Evolutionary conservation across 2,329 filamentous ascomycete species (phyloP).

Genomic region (Botrytis fragariae): DNA sequence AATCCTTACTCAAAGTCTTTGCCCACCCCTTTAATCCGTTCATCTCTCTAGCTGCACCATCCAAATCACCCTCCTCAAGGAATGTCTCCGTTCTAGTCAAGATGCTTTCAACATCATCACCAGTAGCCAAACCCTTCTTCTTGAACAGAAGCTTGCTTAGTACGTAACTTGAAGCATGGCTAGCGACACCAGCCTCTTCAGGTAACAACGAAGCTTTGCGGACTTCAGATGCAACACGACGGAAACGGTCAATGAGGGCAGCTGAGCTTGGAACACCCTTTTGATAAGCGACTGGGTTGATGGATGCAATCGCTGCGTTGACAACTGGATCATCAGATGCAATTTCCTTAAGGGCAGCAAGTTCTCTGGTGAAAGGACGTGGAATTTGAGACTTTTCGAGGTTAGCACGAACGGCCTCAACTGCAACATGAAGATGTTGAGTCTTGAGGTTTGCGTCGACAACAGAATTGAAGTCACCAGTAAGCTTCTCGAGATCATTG

Average conservation of each 20-base stretch:
- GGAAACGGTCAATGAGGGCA: slow-evolving; percentile 92
- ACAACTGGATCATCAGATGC: slow-evolving; percentile 81
- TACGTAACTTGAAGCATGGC: slow-evolving; percentile 84
- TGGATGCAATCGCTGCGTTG: slow-evolving; percentile 90
- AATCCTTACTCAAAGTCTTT: slow-evolving; percentile 90
- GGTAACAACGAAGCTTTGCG: slow-evolving; percentile 91
- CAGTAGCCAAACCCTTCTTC: slow-evolving; percentile 80
- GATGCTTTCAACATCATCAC: slow-evolving; percentile 90
- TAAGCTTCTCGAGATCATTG: slow-evolving; percentile 80
- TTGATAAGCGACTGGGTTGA: slow-evolving; percentile 92
- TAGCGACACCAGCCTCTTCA: slow-evolving; percentile 90
- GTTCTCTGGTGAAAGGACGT: slow-evolving; percentile 84
- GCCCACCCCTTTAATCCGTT: slow-evolving; percentile 92
- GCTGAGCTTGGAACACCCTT: slow-evolving; percentile 79
- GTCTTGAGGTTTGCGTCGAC: slow-evolving; percentile 89
- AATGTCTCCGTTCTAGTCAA: slow-evolving; percentile 84
- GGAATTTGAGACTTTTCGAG: slow-evolving; percentile 73
- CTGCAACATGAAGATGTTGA: slow-evolving; percentile 92
- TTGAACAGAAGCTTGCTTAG: slow-evolving; percentile 95
- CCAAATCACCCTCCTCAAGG: slow-evolving; percentile 89
- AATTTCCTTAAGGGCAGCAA: slow-evolving; percentile 92
- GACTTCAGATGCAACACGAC: slow-evolving; percentile 86
- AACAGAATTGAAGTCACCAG: slow-evolving; percentile 84
- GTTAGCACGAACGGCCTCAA: slow-evolving; percentile 85
- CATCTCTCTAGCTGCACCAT: slow-evolving; percentile 91